phyloP scores from a whole-genome alignment of 441 rosid species.

The Arabidopsis hybrid region DNA sequence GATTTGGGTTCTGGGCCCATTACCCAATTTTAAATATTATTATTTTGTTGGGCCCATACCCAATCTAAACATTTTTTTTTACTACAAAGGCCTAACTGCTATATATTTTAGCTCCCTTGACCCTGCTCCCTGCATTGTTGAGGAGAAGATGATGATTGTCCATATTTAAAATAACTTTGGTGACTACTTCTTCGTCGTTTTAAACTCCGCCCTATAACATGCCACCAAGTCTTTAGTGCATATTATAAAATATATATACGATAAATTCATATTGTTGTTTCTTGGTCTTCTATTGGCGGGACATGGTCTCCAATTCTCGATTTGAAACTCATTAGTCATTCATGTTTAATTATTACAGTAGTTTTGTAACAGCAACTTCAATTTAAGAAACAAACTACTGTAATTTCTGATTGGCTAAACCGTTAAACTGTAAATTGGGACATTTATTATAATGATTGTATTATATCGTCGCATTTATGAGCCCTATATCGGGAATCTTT shows the following conservation, averaged over 20 bases:
- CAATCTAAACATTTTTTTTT: too few species aligned
- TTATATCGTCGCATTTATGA: constrained; percentile 11
- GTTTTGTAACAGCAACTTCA: not conserved
- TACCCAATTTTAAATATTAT: not conserved
- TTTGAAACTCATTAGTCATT: not conserved
- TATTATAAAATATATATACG: not conserved
- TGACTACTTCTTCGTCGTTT: not conserved
- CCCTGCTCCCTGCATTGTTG: too few species aligned
- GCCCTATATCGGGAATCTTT: not conserved
- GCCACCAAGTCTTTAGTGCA: not conserved
- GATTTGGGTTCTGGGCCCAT: not conserved
- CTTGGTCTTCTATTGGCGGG: not conserved
- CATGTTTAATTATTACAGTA: not conserved
- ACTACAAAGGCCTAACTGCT: too few species aligned
- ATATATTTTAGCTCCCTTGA: not conserved
- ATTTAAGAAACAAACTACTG: not conserved
- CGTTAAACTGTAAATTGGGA: not conserved
- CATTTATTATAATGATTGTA: not conserved
- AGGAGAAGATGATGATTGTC: not conserved
- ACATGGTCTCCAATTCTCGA: not conserved
- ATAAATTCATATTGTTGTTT: not conserved
- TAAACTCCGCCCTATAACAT: not conserved
- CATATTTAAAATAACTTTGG: not conserved
- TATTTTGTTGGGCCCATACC: too few species aligned
- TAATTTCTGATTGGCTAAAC: not conserved